Evolutionary conservation across 306 rosid genomes (phyloP), one percentile per base, ranked within the genome.

Genomic region (Gillenia trifoliata): DNA sequence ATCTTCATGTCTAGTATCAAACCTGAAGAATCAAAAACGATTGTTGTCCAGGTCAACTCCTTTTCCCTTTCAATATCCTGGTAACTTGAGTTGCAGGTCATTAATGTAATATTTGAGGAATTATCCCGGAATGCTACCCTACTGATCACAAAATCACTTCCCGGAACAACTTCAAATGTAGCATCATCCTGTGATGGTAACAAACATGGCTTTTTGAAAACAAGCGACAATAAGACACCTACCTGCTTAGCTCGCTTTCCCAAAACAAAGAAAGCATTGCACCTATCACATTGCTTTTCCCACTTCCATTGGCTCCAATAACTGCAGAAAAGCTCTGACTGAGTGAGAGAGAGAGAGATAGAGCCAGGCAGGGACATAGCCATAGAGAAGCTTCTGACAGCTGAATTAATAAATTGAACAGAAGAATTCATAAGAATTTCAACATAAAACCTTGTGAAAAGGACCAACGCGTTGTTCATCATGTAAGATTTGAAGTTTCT

Each of bases 181-280:
- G 88, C 97, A 80, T 88, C 90, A 62, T 88, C 96, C 98, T 93
- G 84, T 50, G 73, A 68, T 22, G 26, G 50, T 66, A 16, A 26
- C 67, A 33, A 68, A 47, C 38, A 50, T 40, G 71, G 61, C 54
- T 70, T 26, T 36, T 36, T 36, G 40, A 36, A 36, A 36, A 36
- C 7, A 36, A 36, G 40, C 3, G 40, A 36, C 40, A 36, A 36
- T 36, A 36, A 7, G 40, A 36, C 45, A 5, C 15, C 9, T 19
- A 93, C 98, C 93, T 93, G 98, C 86, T 93, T 93, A 11, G 96
- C 98, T 79, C 98, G 83, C 82, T 93, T 93, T 61, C 98, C 98
- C 16, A 93, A 93, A 13, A 93, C 96, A 66, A 93, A 93, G 49
- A n/a, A n/a, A 93, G 75, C 98, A 93, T 93, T 5, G 96, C 98